Base-by-base conservation (phyloP, 2,329 filamentous ascomycete species). In the Didymellaceae sp. region DNA sequence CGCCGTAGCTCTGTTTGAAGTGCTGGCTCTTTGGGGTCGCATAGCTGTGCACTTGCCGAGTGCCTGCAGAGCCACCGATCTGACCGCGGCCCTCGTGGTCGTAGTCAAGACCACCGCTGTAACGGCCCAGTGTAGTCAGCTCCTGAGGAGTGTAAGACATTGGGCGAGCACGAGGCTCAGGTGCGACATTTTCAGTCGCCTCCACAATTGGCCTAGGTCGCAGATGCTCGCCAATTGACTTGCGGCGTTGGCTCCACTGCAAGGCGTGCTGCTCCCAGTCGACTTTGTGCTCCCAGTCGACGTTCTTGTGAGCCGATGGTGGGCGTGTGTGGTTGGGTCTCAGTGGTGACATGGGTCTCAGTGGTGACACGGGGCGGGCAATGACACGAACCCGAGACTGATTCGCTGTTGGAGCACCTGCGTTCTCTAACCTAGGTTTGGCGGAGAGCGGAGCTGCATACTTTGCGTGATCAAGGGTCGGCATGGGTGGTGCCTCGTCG, bases 31-130 rank as follows among this genome's bases (percentile, higher is more conserved):
- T 69, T 21, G 60, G 54, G 51, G 62, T 66, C 7, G 66, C 65
- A 22, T 53, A 52, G 31, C 62, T 71, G 52, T 72, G 63, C 41
- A 63, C 51, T 33, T 63, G 57, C 28, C 72, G 59, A 10, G 68
- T 73, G 8, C 72, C 71, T 28, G 67, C 69, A 58, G 70, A 73
- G 45, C 71, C 72, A 47, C 71, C 65, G 11, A 74, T 55, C 16
- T 59, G 60, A 17, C 62, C 67, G 37, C 55, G 64, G 4, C 61
- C 60, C 45, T 72, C 69, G 54, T 74, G 74, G 20, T 67, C 66
- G 47, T 69, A 71, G 7, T 59, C 59, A 28, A 71, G 56, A 8
- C 73, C 73, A 37, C 74, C 72, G 42, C 66, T 65, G 55, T 71
- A 75, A 3, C 73, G 70, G 40, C 66, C 72, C 45, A 56, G 60